phyloP scores from a whole-genome alignment of 768 basidiomycete genomes.

The Clitopilus passeckerianus region DNA sequence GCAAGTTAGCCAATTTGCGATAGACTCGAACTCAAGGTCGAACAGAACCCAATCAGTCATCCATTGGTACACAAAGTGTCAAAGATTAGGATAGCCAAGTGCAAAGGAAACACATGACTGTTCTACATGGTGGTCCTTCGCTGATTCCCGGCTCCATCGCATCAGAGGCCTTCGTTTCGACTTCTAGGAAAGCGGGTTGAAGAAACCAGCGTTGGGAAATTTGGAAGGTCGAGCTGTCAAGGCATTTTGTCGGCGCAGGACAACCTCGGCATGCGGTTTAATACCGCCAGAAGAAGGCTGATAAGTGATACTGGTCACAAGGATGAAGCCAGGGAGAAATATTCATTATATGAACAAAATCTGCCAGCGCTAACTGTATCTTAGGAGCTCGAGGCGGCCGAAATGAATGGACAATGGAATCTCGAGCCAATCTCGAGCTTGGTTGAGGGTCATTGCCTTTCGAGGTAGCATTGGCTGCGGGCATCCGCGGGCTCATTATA shows the following conservation, averaged over 20 bases:
- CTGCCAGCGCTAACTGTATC: not conserved
- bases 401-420: not conserved
- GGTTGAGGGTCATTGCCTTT: not conserved
- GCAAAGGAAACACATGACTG: not conserved
- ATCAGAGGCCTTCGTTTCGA: constrained; percentile 3
- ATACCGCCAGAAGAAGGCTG: not conserved
- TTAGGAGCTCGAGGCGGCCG: not conserved
- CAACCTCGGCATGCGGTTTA: not conserved
- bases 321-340: not conserved
- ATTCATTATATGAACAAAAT: not conserved
- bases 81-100: not conserved
- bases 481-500: not conserved
- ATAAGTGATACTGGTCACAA: not conserved
- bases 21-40: not conserved
- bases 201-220: not conserved
- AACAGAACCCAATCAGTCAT: not conserved
- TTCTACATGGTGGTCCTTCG: not conserved
- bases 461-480: not conserved
- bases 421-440: not conserved
- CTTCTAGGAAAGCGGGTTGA: not conserved
- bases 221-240: not conserved
- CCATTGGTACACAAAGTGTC: not conserved
- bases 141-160: constrained; percentile 14
- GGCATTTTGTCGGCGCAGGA: not conserved
- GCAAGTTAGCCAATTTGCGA: no score